Evolutionary conservation across 2,329 filamentous ascomycete species (phyloP).

Genomic region (Penicillium sp.): DNA sequence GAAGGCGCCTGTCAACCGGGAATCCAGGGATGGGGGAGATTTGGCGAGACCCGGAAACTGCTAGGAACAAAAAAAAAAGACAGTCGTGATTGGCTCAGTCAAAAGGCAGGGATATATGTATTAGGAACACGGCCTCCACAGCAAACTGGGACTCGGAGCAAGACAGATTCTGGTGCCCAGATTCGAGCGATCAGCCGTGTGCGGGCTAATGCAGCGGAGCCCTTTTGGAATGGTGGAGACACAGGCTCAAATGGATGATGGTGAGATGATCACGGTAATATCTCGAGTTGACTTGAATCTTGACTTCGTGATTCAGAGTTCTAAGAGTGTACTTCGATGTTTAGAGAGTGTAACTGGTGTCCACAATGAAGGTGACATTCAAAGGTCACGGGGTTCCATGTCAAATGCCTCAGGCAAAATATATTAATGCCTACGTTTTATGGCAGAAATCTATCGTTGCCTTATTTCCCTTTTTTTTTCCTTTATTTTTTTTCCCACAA

Average conservation of each 20-base stretch:
- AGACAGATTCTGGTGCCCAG: conserved; percentile 26
- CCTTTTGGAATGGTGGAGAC: conserved; percentile 26
- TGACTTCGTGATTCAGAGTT: neutral
- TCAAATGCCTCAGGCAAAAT: neutral
- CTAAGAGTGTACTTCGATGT: neutral
- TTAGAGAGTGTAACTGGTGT: neutral
- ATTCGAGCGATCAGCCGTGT: conserved; percentile 31
- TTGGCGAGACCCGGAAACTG: neutral
- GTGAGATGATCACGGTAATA: neutral
- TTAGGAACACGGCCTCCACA: conserved; percentile 18
- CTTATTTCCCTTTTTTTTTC: too few relatives aligned
- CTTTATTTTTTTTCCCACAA: too few relatives aligned
- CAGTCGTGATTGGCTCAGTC: conserved; percentile 21
- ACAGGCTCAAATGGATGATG: conserved; percentile 16
- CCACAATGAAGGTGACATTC: conserved; percentile 1
- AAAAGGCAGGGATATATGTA: conserved; percentile 16
- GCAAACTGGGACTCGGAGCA: conserved; percentile 17
- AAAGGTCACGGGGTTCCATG: neutral
- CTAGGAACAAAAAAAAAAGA: conserved; percentile 10
- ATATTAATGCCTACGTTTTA: neutral
- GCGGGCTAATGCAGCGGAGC: conserved; percentile 32
- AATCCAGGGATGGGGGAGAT: conserved; percentile 23
- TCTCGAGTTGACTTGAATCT: conserved; percentile 1
- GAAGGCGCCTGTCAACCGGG: conserved; percentile 8
- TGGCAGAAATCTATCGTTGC: neutral